Evolutionary conservation across 495 filamentous ascomycete genomes (phyloP).

Genomic region (Tricharina praecox): DNA sequence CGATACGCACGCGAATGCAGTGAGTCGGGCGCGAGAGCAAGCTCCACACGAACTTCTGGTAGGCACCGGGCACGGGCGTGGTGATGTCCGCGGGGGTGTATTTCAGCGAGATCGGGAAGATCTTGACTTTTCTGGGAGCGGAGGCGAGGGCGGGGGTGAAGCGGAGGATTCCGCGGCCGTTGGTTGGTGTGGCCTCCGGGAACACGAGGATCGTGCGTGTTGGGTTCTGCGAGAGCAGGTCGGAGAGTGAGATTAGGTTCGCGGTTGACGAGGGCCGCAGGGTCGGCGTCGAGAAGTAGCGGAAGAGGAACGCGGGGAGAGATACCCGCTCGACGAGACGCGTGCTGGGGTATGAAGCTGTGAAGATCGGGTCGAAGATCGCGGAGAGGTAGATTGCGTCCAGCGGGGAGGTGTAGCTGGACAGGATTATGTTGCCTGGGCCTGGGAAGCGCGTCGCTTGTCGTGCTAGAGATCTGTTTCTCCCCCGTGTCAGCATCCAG

Average conservation of each 20-base stretch:
- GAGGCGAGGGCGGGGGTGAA: conserved; percentile 57
- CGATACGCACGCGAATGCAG: conserved; percentile 76
- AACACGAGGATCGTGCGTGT: conserved; percentile 64
- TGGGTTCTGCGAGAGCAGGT: conserved; percentile 50
- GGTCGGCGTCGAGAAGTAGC: conserved; percentile 48
- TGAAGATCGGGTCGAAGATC: conserved; percentile 83
- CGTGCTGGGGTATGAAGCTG: conserved; percentile 55
- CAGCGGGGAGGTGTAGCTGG: conserved; percentile 77
- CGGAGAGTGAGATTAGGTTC: conserved; percentile 28
- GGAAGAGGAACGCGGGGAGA: conserved; percentile 53
- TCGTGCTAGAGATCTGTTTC: conserved; percentile 36
- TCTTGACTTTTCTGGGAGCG: conserved; percentile 43
- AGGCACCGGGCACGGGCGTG: conserved; percentile 64
- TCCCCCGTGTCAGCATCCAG: not conserved
- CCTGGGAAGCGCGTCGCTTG: conserved; percentile 51
- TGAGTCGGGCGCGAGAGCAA: conserved; percentile 73
- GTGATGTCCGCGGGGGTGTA: conserved; percentile 81
- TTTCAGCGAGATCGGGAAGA: conserved; percentile 77
- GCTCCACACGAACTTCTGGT: conserved; percentile 60
- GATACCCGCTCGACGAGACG: conserved; percentile 58
- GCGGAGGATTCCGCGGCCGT: conserved; percentile 76
- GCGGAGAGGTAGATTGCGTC: conserved; percentile 91
- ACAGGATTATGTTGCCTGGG: conserved; percentile 59
- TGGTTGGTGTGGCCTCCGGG: conserved; percentile 85
- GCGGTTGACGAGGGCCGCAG: conserved; percentile 33